Percentiles rank a stretch among this genome's conserved stretches.
Conservation (phyloP, 345 rosid species). For the Lagerstroemia speciosa region DNA sequence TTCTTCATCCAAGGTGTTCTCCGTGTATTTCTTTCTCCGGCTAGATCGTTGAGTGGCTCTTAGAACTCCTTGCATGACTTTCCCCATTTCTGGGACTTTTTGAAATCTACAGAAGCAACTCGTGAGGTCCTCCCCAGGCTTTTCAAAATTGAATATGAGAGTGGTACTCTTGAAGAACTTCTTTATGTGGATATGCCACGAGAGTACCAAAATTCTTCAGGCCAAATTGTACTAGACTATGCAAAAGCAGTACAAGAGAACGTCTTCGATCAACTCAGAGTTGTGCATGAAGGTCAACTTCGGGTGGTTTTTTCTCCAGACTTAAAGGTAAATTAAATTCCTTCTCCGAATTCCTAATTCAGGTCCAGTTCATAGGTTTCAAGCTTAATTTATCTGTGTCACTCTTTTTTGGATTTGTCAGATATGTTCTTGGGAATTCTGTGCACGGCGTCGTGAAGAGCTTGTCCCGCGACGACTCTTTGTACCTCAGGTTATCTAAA, state of each 20-base stretch:
- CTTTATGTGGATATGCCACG: constrained; percentile 95
- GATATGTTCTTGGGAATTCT: constrained; percentile 98
- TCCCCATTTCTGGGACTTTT: background rate
- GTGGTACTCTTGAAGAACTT: constrained; percentile 95
- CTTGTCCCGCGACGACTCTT: constrained; percentile 86
- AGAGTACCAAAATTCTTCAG: constrained; percentile 77
- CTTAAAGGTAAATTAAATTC: constrained; percentile 51
- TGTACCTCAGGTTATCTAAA: constrained; percentile 68
- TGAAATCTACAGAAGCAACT: constrained; percentile 62
- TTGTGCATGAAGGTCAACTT: constrained; percentile 96
- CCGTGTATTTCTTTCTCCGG: background rate
- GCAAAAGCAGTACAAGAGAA: constrained; percentile 99
- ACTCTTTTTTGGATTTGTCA: constrained; percentile 18
- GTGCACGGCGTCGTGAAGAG: constrained; percentile 97
- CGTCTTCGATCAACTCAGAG: constrained; percentile 98
- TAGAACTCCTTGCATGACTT: too few species aligned
- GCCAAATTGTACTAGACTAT: too few species aligned
- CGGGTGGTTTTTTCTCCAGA: constrained; percentile 86
- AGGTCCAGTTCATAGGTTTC: background rate
- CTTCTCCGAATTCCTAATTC: background rate
- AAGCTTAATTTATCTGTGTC: background rate
- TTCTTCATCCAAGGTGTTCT: background rate
- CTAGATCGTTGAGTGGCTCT: too few species aligned
- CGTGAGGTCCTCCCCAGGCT: constrained; percentile 98
- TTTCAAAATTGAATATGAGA: constrained; percentile 94